Evolutionary conservation across 768 basidiomycete species (phyloP).

Genomic region (Boletus reticulatus): DNA sequence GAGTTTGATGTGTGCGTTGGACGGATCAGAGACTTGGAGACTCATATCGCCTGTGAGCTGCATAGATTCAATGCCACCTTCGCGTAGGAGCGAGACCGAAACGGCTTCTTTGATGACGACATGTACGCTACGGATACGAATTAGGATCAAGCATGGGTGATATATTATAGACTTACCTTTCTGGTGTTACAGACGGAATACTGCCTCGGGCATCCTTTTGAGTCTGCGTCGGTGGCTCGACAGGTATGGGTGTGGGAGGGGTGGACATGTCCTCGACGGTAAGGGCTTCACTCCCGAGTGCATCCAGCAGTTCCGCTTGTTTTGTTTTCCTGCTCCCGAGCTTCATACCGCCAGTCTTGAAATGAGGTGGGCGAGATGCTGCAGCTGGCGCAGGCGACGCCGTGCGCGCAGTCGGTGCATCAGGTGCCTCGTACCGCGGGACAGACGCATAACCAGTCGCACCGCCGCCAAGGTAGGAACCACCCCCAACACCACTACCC

Average conservation of each 20-base stretch:
- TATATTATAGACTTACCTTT: constrained; percentile 52
- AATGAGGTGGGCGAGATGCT: constrained; percentile 65
- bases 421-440: constrained; percentile 68
- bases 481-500: constrained; percentile 41
- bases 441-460: constrained; percentile 69
- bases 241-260: constrained; percentile 48
- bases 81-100: constrained; percentile 77
- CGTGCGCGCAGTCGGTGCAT: constrained; percentile 43
- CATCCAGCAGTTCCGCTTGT: constrained; percentile 84
- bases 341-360: constrained; percentile 97
- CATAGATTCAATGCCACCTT: constrained; percentile 87
- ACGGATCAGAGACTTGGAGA: constrained; percentile 76
- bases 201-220: constrained; percentile 57
- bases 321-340: constrained; percentile 90
- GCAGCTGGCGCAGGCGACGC: constrained; percentile 45
- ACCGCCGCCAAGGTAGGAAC: constrained; percentile 65
- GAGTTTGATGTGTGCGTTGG: constrained; percentile 69
- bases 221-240: constrained; percentile 42
- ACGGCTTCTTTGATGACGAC: constrained; percentile 81
- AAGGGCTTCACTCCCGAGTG: constrained; percentile 75
- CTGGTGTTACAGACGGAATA: constrained; percentile 69
- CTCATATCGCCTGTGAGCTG: constrained; percentile 96
- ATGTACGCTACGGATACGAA: constrained; percentile 63
- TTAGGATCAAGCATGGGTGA: neutral
- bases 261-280: constrained; percentile 50